Evolutionary conservation across 352 stramenopile species (phyloP), one percentile per base, ranked within the genome.

Genomic region (Pythium aristosporum): DNA sequence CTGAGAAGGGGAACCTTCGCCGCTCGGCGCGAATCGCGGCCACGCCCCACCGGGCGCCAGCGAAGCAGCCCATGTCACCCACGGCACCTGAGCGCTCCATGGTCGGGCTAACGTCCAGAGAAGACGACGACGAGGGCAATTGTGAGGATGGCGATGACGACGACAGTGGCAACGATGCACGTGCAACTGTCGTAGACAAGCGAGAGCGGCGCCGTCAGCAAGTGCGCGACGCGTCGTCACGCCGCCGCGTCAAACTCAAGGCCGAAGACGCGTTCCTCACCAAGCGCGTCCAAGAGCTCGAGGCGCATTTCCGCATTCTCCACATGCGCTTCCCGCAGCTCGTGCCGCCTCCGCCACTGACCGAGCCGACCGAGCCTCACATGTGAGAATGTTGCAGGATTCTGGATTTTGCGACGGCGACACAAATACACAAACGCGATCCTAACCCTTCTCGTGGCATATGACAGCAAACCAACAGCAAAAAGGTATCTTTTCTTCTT

Each of bases 171-270:
- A 42, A 42, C 2, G 37, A 42, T 16, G 37, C 10, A 42, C 3
- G 37, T 16, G 10, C 37, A 2, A 2, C 10, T 12, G 28, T 46
- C 46, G 11, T 34, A 8, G 57, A 57, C 47, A 64, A 57, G 57
- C 57, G 44, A 30, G 57, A 64, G 15, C 28, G 47, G 5, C 57
- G 57, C 36, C 57, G 57, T 5, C 15, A 37, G 8, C 57, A 64
- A 51, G 57, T 64, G 16, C 57, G 57, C 10, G 3, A 52, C 8
- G 57, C 57, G 21, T 64, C 57, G 3, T 44, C 9, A 7, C 57
- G 47, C 16, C 47, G 57, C 21, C 57, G 57, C 36, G 16, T 15
- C 21, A 64, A 64, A 47, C 57, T 64, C 48, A 64, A 51, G 48
- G 16, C 10, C 5, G 57, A 64, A 25, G 48, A 10, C 13, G 46